phyloP scores from a whole-genome alignment of 306 rosid genomes.

The Coriaria nepalensis region DNA sequence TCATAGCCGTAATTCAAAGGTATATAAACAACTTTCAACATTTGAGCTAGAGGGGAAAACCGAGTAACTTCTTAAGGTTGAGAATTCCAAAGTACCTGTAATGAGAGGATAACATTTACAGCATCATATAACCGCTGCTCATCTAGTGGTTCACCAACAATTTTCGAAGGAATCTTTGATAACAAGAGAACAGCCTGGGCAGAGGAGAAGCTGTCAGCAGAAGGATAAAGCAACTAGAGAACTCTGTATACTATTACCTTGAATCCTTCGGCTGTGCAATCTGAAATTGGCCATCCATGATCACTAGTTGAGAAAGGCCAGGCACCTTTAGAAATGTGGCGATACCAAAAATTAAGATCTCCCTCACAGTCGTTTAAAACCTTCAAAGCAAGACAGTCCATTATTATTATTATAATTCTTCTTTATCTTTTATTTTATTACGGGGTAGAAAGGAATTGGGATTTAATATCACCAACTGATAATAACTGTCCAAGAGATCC shows the following conservation, averaged over 20 bases:
- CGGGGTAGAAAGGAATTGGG: too few species aligned
- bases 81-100: too few species aligned
- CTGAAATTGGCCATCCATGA: conserved; percentile 98
- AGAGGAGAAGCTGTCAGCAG: conserved; percentile 1
- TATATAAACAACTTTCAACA: too few species aligned
- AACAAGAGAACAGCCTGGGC: conserved; percentile 51
- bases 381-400: conserved; percentile 23
- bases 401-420: too few species aligned
- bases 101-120: conserved; percentile 67
- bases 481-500: too few species aligned
- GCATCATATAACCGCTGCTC: conserved; percentile 42
- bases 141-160: conserved; percentile 63
- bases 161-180: conserved; percentile 48
- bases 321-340: conserved; percentile 70
- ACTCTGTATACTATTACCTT: conserved; percentile 26
- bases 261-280: conserved; percentile 88
- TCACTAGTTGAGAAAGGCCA: conserved; percentile 87
- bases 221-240: conserved; percentile 12
- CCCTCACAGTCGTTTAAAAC: conserved; percentile 40
- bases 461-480: too few species aligned
- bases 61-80: too few species aligned
- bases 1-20: too few species aligned
- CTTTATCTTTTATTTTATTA: too few species aligned
- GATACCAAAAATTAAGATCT: conserved; percentile 43
- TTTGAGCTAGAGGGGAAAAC: too few species aligned